These are phyloP conservation scores for Hypericum perforatum DNA, from an alignment of 345 rosid genomes.

Conservation along the genomic window DNA sequence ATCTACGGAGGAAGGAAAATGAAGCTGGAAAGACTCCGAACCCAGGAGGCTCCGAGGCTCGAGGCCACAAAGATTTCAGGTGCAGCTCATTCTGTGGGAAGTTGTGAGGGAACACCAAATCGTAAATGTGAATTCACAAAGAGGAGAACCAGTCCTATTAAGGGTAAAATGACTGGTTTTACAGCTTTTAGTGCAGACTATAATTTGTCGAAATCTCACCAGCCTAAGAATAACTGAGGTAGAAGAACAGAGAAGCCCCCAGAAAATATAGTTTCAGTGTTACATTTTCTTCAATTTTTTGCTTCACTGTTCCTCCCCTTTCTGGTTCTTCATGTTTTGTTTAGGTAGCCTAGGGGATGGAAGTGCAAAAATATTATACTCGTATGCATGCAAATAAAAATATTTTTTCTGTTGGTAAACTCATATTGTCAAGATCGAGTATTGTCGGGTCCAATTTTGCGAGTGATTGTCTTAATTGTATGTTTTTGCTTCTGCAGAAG, in stretches of 20 bases:
- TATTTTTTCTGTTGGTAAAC: background rate
- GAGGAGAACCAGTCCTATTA: background rate
- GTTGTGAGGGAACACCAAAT: slow-evolving; percentile 9
- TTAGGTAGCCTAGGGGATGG: slow-evolving; percentile 10
- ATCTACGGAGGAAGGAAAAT: slow-evolving; percentile 20
- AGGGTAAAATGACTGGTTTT: slow-evolving; percentile 22
- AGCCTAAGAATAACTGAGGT: slow-evolving; percentile 45
- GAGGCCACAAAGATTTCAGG: slow-evolving; percentile 19
- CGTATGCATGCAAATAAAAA: slow-evolving; percentile 24
- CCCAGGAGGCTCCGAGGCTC: slow-evolving; percentile 1
- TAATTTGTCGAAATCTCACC: slow-evolving; percentile 39
- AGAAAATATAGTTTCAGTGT: background rate
- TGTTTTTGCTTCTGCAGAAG: slow-evolving; percentile 1
- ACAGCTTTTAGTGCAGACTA: slow-evolving; percentile 48
- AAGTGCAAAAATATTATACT: slow-evolving; percentile 15
- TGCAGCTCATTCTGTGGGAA: slow-evolving; percentile 16
- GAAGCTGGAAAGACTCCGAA: slow-evolving; percentile 9
- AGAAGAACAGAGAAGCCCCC: background rate
- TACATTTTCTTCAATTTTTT: slow-evolving; percentile 13
- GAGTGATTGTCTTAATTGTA: background rate
- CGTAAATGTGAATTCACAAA: background rate
- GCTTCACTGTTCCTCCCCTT: slow-evolving; percentile 1
- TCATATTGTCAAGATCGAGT: background rate
- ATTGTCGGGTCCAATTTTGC: no score
- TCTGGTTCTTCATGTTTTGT: background rate